These are phyloP conservation scores for Saposhnikovia divaricata DNA, from an alignment of 129 eudicot genomes.

Conservation along the genomic window DNA sequence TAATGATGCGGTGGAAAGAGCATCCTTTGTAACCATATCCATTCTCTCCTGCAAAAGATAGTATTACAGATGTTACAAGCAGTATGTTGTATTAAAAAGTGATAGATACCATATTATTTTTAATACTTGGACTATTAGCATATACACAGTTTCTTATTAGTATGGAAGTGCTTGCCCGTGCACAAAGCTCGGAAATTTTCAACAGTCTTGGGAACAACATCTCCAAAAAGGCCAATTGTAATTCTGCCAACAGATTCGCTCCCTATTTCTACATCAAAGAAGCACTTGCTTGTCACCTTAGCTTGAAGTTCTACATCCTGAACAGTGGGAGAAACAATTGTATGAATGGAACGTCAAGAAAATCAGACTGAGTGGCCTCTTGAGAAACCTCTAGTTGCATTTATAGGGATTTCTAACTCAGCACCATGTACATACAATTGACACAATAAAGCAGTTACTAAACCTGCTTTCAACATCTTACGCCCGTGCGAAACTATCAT, in stretches of 20 bases:
- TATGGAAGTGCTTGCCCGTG: constrained; percentile 11
- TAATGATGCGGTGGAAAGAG: constrained; percentile 25
- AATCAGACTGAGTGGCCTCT: too few relatives aligned
- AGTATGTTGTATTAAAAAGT: not conserved
- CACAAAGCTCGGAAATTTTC: constrained; percentile 27
- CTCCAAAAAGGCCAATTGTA: constrained; percentile 22
- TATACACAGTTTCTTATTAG: too few relatives aligned
- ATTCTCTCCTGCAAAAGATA: constrained; percentile 20
- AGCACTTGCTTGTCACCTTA: constrained; percentile 15
- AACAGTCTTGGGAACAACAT: constrained; percentile 19
- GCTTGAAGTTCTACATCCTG: constrained; percentile 6
- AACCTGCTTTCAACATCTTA: too few relatives aligned
- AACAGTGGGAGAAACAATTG: not conserved
- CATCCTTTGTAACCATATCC: constrained; percentile 27
- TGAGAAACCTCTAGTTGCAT: too few relatives aligned
- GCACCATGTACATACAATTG: too few relatives aligned
- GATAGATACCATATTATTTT: too few relatives aligned
- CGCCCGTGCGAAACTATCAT: too few relatives aligned
- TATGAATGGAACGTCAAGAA: too few relatives aligned
- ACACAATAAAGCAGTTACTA: too few relatives aligned
- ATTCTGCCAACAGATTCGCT: constrained; percentile 16
- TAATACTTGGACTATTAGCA: too few relatives aligned
- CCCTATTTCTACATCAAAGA: constrained; percentile 20
- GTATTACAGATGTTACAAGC: not conserved
- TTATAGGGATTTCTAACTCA: too few relatives aligned